Base-by-base conservation (phyloP, 2,329 filamentous ascomycete species). In the Penicillium sp. region DNA sequence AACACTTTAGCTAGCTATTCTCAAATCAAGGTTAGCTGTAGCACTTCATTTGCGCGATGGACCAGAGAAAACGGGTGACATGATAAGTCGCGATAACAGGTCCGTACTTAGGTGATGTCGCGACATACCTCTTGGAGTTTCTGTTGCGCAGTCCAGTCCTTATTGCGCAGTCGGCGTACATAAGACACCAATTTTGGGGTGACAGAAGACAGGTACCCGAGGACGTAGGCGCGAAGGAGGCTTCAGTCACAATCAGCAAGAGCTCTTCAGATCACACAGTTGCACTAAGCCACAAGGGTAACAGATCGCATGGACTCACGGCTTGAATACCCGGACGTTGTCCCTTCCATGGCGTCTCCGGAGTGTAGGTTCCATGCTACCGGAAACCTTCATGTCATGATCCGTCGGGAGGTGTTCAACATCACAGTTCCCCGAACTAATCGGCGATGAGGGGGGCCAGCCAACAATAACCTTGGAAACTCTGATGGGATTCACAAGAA, bases 151-250 rank as follows among this genome's bases (percentile, higher is more conserved):
- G 67, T 68, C 54, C 72, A 59, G 57, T 74, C 63, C 60, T 71
- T 71, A 37, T 59, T 67, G 50, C 67, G 62, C n/a, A 79, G 53
- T 29, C 67, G 65, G 52, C 75, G 67, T 46, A 77, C 58, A 58
- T 74, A 73, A 49, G 69, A 69, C 54, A 82, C 60, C 13, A 82
- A 56, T 61, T 74, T 78, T 8, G 81, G 81, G 23, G 74, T 75
- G 12, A 80, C 75, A 43, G 73, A 75, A 33, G 79, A 81, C 37
- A 81, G 60, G 70, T 82, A 81, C 27, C 78, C 79, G 53, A 82
- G 63, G 5, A 71, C 76, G 65, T 81, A 82, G 27, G 80, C 80
- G 52, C 76, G 77, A 38, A 81, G 65, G 43, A 78, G 66, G 25
- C 75, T 77, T 57, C 31, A 59, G 54, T 49, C 4, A 48, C n/a